These are phyloP conservation scores for Calonectria fujianensis DNA, from an alignment of 2,329 filamentous ascomycete species.

Conservation along the genomic window DNA sequence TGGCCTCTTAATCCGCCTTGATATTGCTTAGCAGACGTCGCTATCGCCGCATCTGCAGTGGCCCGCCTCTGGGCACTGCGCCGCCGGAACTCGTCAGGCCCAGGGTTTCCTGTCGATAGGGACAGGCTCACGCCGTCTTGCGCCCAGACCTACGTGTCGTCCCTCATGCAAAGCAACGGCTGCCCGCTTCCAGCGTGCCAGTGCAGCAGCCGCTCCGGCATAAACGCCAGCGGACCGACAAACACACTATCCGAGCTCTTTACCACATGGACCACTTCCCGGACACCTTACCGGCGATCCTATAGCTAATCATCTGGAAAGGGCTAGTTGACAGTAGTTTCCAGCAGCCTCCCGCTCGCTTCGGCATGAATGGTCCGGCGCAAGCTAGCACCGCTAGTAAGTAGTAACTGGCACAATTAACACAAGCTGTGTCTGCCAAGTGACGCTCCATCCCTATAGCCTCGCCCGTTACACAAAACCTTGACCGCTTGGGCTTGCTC, in stretches of 20 bases:
- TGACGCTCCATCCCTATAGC: neutral
- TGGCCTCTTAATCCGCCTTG: neutral
- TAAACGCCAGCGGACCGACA: constrained; percentile 18
- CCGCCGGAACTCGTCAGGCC: neutral
- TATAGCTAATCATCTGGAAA: neutral
- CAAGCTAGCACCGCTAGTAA: neutral
- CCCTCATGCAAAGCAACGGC: constrained; percentile 12
- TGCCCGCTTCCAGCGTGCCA: neutral
- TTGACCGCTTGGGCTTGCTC: neutral
- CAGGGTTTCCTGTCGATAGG: neutral
- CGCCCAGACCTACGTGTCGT: neutral
- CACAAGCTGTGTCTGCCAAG: neutral
- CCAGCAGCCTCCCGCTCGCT: neutral
- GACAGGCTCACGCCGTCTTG: constrained; percentile 7
- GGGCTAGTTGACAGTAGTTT: neutral
- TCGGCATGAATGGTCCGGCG: neutral
- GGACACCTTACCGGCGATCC: constrained; percentile 5
- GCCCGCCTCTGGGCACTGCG: neutral
- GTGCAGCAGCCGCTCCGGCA: constrained; percentile 1
- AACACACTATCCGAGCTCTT: constrained; percentile 17
- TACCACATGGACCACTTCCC: constrained; percentile 6
- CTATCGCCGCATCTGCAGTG: neutral
- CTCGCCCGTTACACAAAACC: neutral
- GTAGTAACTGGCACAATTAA: neutral
- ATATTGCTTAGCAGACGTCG: neutral